Evolutionary conservation across 2,329 filamentous ascomycete genomes (phyloP), one percentile per base, ranked within the genome.

Genomic region (Trichoderma koningiopsis): DNA sequence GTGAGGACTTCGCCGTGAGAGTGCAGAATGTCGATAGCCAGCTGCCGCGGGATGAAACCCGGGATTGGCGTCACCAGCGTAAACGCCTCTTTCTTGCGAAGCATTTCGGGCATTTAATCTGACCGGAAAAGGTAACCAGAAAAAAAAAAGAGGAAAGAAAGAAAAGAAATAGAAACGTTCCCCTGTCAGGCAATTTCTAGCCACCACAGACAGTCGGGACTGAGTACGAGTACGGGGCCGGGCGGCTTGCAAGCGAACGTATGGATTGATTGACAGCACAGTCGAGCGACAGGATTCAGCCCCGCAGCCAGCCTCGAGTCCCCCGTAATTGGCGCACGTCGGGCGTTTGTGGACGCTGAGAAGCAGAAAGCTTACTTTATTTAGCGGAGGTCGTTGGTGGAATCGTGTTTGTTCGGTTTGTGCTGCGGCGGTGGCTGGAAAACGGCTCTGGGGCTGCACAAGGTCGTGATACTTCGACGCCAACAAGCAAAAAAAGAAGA

Each of bases 21-120:
- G 77, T 92, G 90, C 69, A 92, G 86, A 76, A 92, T 90, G 76
- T 92, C 89, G 79, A 92, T 85, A 73, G 90, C 90, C 67, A 92
- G 84, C 77, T 92, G 89, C 71, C 90, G 89, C 22, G 90, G 90
- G 72, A 92, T 91, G 78, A 89, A 90, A 75, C 84, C 83, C 37
- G 90, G 90, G 62, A 92, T 91, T 57, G 89, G 88, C 69, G 90
- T 92, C 76, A 92, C 86, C 72, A 90, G 86, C 31, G 89, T 91
- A 78, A 90, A 90, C 31, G 84, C 83, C 72, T 88, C 86, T 76
- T 90, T 91, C 77, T 88, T 91, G 73, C 85, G 83, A 71, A 89
- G 78, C 82, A 88, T 87, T 70, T 77, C 80, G 71, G 66, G 53
- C 40, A 55, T 65, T 37, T 62, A 55, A 16, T 19, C 40, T 43